phyloP scores from a whole-genome alignment of 768 basidiomycete species.

The Lyophyllum atratum region DNA sequence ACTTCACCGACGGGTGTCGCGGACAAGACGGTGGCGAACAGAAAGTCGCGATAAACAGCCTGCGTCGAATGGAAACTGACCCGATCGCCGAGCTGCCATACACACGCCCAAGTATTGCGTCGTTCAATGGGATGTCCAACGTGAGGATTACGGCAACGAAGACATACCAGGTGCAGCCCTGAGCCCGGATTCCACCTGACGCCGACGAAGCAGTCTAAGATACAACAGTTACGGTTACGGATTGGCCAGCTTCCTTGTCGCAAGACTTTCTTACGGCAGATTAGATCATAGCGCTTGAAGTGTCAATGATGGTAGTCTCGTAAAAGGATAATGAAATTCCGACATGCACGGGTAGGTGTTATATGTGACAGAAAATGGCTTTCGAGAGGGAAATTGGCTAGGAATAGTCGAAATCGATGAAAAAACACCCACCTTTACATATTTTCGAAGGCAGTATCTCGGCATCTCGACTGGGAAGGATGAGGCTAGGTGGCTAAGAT shows the following conservation, averaged over 20 bases:
- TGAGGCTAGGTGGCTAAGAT: neutral
- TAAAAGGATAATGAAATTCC: neutral
- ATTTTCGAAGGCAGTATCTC: neutral
- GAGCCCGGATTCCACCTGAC: neutral
- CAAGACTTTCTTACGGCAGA: neutral
- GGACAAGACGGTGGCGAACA: neutral
- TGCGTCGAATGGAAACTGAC: neutral
- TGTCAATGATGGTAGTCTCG: neutral
- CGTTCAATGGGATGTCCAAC: neutral
- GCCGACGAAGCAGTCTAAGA: neutral
- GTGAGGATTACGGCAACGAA: neutral
- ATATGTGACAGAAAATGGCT: neutral
- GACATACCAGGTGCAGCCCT: neutral
- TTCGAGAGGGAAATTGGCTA: neutral
- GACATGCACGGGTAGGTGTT: neutral
- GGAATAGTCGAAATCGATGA: neutral
- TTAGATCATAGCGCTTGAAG: neutral
- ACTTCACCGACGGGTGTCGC: neutral
- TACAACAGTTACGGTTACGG: neutral
- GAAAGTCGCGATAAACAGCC: neutral
- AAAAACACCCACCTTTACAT: neutral
- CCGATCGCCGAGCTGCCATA: neutral
- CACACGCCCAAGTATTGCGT: neutral
- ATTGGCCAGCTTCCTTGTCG: neutral
- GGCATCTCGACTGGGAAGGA: neutral